These are phyloP conservation scores for Telopea speciosissima DNA, from an alignment of 177 flowering plant species.

Conservation along the genomic window DNA sequence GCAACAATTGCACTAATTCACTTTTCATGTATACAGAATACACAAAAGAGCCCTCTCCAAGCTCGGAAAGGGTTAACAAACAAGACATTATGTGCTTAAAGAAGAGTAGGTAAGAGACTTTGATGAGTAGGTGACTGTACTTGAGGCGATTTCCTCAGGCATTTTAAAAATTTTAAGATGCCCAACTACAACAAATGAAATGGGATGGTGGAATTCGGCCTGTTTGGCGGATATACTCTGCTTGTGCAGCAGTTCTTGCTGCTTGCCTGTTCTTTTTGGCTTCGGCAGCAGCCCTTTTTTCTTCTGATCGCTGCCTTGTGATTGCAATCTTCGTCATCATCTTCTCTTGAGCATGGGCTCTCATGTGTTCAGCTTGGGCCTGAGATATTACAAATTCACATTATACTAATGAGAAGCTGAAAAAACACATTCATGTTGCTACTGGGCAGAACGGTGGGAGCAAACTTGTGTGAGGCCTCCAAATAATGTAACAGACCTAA, in stretches of 20 bases:
- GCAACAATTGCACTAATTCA: not conserved
- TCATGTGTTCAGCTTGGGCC: conserved; percentile 67
- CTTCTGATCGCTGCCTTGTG: conserved; percentile 68
- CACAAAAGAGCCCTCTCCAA: not conserved
- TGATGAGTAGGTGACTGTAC: not conserved
- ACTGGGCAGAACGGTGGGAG: not conserved
- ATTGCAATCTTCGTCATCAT: conserved; percentile 68
- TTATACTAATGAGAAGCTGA: not conserved
- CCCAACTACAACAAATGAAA: conserved; percentile 61
- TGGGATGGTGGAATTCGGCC: conserved; percentile 59
- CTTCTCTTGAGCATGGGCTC: conserved; percentile 69
- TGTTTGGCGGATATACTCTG: conserved; percentile 66
- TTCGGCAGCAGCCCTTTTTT: conserved; percentile 57
- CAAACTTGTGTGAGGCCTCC: no score
- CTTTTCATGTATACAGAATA: not conserved
- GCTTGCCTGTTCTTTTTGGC: conserved; percentile 46
- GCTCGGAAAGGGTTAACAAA: not conserved
- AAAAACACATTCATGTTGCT: not conserved
- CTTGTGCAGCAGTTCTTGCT: conserved; percentile 55
- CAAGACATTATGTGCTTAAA: not conserved
- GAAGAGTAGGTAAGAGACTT: not conserved
- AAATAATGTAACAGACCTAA: no score
- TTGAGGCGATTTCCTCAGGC: not conserved
- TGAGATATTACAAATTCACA: conserved; percentile 16
- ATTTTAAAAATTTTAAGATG: conserved; percentile 14